These are phyloP conservation scores for Russula sp. DNA, from an alignment of 768 basidiomycete genomes.

Conservation along the genomic window DNA sequence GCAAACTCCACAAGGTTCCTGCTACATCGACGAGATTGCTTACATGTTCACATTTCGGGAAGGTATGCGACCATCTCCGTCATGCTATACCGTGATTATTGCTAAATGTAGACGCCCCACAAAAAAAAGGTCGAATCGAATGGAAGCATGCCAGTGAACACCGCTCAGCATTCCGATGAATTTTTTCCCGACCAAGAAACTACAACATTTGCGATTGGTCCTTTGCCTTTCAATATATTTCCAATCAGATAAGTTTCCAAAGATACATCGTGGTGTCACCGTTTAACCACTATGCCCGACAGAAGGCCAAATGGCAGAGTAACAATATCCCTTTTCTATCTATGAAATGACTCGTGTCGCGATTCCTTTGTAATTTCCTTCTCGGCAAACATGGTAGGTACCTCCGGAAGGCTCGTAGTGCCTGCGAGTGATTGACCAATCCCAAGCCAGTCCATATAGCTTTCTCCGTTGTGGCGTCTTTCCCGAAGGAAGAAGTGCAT, in stretches of 20 bases:
- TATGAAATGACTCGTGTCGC: slow-evolving; percentile 6
- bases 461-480: slow-evolving; percentile 12
- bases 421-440: not conserved
- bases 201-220: not conserved
- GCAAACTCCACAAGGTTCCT: slow-evolving; percentile 5
- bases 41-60: slow-evolving; percentile 11
- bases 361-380: not conserved
- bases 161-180: not conserved
- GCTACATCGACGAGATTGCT: slow-evolving; percentile 1
- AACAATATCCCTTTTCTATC: not conserved
- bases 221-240: not conserved
- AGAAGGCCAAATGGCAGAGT: not conserved
- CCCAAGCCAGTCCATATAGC: slow-evolving; percentile 10
- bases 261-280: not conserved
- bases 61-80: slow-evolving; percentile 8
- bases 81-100: slow-evolving; percentile 10
- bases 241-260: slow-evolving; percentile 11
- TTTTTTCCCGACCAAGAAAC: not conserved
- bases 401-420: not conserved
- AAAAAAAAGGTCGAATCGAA: slow-evolving; percentile 15
- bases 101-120: not conserved
- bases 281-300: not conserved
- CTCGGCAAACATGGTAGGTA: not conserved
- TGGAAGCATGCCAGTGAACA: slow-evolving; percentile 14
- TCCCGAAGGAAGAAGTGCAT: not conserved